Percentiles rank a stretch among this genome's conserved stretches.
Evolutionary conservation across 768 basidiomycete species (phyloP).

Genomic region (Russula olivacea): DNA sequence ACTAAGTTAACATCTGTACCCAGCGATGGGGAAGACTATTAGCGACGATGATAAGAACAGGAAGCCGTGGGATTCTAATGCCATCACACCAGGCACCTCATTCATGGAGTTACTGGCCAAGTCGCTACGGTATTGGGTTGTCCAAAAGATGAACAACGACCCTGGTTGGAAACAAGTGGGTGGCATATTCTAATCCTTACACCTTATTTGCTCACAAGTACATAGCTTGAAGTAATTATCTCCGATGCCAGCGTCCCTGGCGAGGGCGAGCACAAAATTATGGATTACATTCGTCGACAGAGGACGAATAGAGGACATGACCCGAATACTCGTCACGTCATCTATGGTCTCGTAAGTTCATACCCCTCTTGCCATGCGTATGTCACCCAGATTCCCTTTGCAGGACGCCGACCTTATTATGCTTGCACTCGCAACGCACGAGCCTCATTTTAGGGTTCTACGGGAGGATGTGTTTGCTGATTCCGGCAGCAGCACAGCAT

Average conservation of each 20-base stretch:
- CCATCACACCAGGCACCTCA: constrained; percentile 97
- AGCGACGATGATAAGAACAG: constrained; percentile 79
- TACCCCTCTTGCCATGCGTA: neutral
- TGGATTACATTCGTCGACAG: constrained; percentile 95
- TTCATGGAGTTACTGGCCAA: constrained; percentile 92
- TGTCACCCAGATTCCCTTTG: constrained; percentile 20
- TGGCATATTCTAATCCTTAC: neutral
- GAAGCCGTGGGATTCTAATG: constrained; percentile 94
- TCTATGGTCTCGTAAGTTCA: constrained; percentile 82
- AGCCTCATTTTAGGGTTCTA: constrained; percentile 95
- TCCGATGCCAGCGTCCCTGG: constrained; percentile 97
- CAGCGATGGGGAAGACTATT: constrained; percentile 89
- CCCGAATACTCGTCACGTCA: constrained; percentile 93
- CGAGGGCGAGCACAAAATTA: constrained; percentile 99
- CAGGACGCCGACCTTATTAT: constrained; percentile 99
- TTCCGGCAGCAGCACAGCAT: constrained; percentile 65
- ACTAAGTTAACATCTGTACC: neutral
- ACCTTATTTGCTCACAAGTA: neutral
- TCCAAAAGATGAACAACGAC: constrained; percentile 89
- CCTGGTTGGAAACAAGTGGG: constrained; percentile 89
- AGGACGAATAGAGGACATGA: constrained; percentile 84
- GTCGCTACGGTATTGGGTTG: constrained; percentile 94
- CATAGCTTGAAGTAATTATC: constrained; percentile 87
- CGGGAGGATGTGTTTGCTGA: constrained; percentile 97
- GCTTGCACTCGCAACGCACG: constrained; percentile 96